phyloP scores from a whole-genome alignment of 345 rosid species.

The Corymbia maculata region DNA sequence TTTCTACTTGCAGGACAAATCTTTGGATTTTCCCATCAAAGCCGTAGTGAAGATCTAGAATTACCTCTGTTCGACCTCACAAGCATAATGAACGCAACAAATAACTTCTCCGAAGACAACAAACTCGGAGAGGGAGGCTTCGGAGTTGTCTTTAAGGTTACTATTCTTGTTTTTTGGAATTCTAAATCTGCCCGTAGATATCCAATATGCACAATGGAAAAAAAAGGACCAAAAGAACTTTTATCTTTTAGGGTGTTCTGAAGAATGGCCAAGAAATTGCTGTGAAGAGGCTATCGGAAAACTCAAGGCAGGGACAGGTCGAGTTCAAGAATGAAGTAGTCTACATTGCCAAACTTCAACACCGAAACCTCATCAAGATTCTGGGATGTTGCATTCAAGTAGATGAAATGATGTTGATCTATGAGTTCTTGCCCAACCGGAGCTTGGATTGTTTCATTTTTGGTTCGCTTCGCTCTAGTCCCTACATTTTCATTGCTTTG shows the following conservation, averaged over 20 bases:
- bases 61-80: background rate
- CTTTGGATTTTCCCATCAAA: background rate
- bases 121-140: slow-evolving; percentile 1
- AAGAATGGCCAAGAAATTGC: slow-evolving; percentile 2
- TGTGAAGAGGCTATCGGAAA: slow-evolving; percentile 1
- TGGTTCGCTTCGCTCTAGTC: background rate
- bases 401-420: background rate
- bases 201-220: background rate
- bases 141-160: slow-evolving; percentile 3
- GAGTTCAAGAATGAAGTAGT: background rate
- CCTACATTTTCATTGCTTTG: background rate
- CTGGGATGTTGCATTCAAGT: background rate
- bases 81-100: background rate
- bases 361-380: background rate
- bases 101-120: background rate
- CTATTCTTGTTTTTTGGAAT: background rate
- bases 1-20: background rate
- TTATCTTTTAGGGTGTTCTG: background rate
- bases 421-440: background rate
- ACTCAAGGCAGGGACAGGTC: background rate
- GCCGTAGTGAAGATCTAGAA: background rate
- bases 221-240: background rate
- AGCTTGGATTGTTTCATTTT: slow-evolving; percentile 1
- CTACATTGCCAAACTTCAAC: background rate
- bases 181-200: background rate